Percentiles rank a stretch among this genome's conserved stretches.
Evolutionary conservation across 257 asterid species (phyloP).

Genomic region (Ocimum tenuiflorum): DNA sequence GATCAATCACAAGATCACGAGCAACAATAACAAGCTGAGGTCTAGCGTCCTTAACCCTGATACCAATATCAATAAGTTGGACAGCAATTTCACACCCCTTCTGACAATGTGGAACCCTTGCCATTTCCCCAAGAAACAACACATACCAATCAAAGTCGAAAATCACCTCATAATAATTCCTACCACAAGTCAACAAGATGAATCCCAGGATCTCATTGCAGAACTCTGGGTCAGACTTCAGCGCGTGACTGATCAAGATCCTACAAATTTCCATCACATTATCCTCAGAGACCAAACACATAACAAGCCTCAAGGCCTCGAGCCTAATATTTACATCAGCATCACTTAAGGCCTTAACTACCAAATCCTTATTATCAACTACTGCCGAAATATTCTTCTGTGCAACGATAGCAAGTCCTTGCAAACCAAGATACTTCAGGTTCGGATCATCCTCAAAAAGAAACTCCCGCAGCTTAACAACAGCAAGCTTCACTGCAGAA

Average conservation of each 20-base stretch:
- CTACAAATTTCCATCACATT: constrained; percentile 71
- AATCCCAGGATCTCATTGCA: constrained; percentile 82
- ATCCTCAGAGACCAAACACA: constrained; percentile 85
- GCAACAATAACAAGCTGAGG: constrained; percentile 69
- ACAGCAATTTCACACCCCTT: constrained; percentile 69
- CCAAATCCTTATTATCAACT: constrained; percentile 80
- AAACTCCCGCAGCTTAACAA: constrained; percentile 67
- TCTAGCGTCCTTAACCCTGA: constrained; percentile 95
- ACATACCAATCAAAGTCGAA: constrained; percentile 91
- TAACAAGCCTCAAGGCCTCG: constrained; percentile 79
- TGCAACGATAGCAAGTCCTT: constrained; percentile 54
- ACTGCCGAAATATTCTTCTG: constrained; percentile 67
- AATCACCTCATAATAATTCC: constrained; percentile 65
- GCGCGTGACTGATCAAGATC: constrained; percentile 74
- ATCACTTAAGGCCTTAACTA: constrained; percentile 84
- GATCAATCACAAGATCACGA: constrained; percentile 84
- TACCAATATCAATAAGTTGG: constrained; percentile 84
- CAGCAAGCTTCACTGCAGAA: constrained; percentile 69
- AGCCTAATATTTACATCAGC: constrained; percentile 64
- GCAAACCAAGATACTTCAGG: constrained; percentile 82
- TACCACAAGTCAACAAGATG: constrained; percentile 59
- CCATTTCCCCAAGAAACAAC: constrained; percentile 79
- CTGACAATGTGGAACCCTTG: constrained; percentile 80
- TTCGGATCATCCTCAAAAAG: constrained; percentile 77
- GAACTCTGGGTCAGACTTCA: constrained; percentile 81